These are phyloP conservation scores for Panicum virgatum DNA, from an alignment of 202 grass and related monocot species.

Conservation along the genomic window DNA sequence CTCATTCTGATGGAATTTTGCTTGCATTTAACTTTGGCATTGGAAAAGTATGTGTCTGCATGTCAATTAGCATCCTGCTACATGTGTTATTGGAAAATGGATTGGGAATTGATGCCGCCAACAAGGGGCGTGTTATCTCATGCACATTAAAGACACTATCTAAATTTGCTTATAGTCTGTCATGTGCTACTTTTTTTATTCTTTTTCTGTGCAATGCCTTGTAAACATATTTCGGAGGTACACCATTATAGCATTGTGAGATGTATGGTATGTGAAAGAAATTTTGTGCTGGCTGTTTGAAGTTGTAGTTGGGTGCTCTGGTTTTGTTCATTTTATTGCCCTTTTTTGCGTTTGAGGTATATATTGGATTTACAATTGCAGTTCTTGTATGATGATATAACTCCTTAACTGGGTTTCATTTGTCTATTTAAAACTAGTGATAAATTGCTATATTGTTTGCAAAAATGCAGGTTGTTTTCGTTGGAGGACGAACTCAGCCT, in stretches of 20 bases:
- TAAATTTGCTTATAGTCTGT: neutral
- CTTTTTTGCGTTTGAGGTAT: neutral
- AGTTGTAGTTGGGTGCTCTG: neutral
- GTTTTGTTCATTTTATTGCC: neutral
- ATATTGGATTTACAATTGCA: neutral
- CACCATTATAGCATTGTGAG: neutral
- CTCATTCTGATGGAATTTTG: neutral
- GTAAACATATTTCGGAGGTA: neutral
- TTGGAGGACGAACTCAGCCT: constrained; percentile 84
- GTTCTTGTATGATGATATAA: neutral
- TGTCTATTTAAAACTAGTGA: neutral
- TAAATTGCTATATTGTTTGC: neutral
- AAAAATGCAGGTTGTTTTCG: constrained; percentile 68
- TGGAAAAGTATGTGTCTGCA: neutral
- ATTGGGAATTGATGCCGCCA: neutral
- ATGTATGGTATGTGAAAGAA: neutral
- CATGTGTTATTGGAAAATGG: neutral
- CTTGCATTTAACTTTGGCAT: neutral
- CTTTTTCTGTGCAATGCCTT: neutral
- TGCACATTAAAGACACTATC: neutral
- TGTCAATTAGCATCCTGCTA: neutral
- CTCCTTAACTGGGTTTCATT: neutral
- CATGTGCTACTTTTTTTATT: neutral
- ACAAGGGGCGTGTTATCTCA: neutral
- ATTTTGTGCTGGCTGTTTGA: neutral